Evolutionary conservation across 148 eudicot species (phyloP).

Genomic region (Nepenthes gracilis): DNA sequence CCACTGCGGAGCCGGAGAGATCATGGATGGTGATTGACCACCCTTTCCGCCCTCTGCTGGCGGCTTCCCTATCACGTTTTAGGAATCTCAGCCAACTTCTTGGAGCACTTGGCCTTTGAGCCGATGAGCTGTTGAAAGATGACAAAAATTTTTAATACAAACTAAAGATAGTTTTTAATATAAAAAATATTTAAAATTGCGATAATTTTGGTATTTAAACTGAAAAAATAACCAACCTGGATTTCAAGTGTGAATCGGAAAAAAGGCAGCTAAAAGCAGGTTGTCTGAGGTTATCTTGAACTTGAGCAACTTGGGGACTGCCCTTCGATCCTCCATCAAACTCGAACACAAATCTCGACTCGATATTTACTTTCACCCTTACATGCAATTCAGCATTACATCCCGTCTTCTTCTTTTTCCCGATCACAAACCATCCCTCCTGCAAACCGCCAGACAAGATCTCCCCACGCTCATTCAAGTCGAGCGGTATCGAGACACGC

Average conservation of each 20-base stretch:
- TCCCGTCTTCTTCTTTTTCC: conserved; percentile 10
- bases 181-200: not conserved
- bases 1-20: conserved; percentile 82
- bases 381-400: conserved; percentile 27
- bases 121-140: conserved; percentile 42
- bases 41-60: conserved; percentile 69
- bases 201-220: too few relatives aligned
- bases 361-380: conserved; percentile 57
- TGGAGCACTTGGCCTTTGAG: conserved; percentile 43
- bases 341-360: conserved; percentile 76
- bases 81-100: conserved; percentile 46
- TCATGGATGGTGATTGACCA: conserved; percentile 91
- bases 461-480: conserved; percentile 25
- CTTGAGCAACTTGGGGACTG: conserved; percentile 84
- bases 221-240: conserved; percentile 30
- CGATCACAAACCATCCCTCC: conserved; percentile 66
- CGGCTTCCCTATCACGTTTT: conserved; percentile 13
- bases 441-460: conserved; percentile 25
- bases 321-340: conserved; percentile 87
- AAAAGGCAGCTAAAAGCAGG: conserved; percentile 87
- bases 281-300: conserved; percentile 62
- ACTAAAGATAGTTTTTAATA: not conserved
- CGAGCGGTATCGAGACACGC: conserved; percentile 35
- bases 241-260: conserved; percentile 42
- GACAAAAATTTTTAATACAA: not conserved